phyloP scores from a whole-genome alignment of 1,284 basidiomycete species.

The Cryptococcus amylolentus region DNA sequence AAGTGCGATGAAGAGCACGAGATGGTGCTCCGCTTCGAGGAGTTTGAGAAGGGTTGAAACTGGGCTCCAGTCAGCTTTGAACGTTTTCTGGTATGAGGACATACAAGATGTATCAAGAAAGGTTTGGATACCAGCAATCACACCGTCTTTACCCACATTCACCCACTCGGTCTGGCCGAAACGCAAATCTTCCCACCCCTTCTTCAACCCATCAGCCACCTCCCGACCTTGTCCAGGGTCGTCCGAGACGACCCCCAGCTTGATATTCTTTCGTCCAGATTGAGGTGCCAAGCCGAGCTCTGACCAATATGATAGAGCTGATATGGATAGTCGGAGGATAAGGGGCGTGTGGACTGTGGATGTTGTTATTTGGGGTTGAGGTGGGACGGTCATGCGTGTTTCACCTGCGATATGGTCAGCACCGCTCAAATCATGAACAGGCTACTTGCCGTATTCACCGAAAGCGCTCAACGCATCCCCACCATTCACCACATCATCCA shows the following conservation, averaged over 20 bases:
- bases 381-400: neutral
- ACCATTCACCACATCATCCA: neutral
- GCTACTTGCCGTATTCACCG: no score
- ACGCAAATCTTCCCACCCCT: conserved; percentile 17
- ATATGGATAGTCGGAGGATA: conserved; percentile 31
- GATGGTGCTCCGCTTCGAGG: neutral
- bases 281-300: conserved; percentile 40
- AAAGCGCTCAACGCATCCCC: neutral
- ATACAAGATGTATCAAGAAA: neutral
- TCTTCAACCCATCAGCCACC: conserved; percentile 11
- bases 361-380: conserved; percentile 21
- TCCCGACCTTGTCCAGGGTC: conserved; percentile 11
- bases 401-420: neutral
- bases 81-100: neutral
- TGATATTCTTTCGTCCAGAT: conserved; percentile 37
- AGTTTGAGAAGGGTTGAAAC: neutral
- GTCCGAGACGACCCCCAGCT: conserved; percentile 17
- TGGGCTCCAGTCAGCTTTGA: neutral
- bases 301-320: conserved; percentile 37
- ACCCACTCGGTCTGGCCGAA: conserved; percentile 1
- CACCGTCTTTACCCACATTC: neutral
- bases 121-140: conserved; percentile 1
- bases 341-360: conserved; percentile 21
- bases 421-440: no score
- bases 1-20: conserved; percentile 9